Evolutionary conservation across 768 basidiomycete species (phyloP), one percentile per base, ranked within the genome.

Genomic region (Agrocybe pediades): DNA sequence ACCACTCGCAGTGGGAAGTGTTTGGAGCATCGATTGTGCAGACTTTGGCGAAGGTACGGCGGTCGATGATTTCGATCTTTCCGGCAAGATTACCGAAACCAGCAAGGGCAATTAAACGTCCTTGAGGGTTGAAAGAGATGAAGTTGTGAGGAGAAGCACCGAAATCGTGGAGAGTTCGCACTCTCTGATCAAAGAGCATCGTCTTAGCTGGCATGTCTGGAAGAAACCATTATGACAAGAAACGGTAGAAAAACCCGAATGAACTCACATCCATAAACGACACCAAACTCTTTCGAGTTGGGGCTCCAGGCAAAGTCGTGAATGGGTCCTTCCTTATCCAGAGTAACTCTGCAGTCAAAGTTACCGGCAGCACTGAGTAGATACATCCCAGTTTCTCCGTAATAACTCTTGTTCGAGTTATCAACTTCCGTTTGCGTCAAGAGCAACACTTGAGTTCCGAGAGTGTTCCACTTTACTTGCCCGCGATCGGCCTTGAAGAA

Each of bases 1-100:
- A 92, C 95, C 96, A 99, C 65, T 94, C 92, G 69, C 95, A 98
- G 64, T 88, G 79, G 0, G 92, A 94, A 0, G 96, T 93, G 67
- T 98, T 98, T 1, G 95, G 88, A 0, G 95, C 96, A 53, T 93
- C 90, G 62, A 93, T 90, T 39, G 86, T 84, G 49, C 89, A 82
- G 41, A 79, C 72, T 67, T 95, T 95, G 57, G 77, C 82, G 27
- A 97, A 79, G 17, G 87, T 85, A 49, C 92, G 88, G 17, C 95
- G 86, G 70, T 98, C 97, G 71, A 88, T 88, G 59, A 99, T 75
- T 63, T 97, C 92, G 55, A 95, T 86, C 69, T 94, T 92, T 17
- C 97, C 97, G 0, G 94, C 92, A 42, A 99, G 80, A 68, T 98
- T 99, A 23, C 97, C 96, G 70, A 98, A 99, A 6, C 97, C 97